Evolutionary conservation across 2,329 filamentous ascomycete species (phyloP).

Genomic region (Periconia sp.): DNA sequence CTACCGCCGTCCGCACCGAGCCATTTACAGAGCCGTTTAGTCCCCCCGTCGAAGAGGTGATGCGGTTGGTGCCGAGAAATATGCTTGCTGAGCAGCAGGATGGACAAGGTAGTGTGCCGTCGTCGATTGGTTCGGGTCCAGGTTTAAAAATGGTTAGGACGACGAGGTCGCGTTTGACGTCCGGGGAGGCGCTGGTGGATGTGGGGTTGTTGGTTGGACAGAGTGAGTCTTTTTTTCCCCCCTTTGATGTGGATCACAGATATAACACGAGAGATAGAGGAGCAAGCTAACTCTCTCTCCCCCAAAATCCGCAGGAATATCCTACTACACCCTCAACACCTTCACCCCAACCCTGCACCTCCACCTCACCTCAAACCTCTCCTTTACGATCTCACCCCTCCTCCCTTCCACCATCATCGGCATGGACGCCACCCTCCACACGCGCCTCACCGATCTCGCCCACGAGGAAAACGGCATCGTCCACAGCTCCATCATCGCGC

Average conservation of each 20-base stretch:
- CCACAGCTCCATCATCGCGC: conserved; percentile 15
- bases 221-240: conserved; percentile 12
- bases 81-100: no score
- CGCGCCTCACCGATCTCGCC: conserved; percentile 28
- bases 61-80: background rate
- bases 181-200: conserved; percentile 8
- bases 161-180: conserved; percentile 10
- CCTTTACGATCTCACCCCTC: conserved; percentile 23
- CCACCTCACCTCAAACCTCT: conserved; percentile 32
- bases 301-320: no score
- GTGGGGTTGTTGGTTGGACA: conserved; percentile 20
- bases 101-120: background rate
- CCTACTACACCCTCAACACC: conserved; percentile 30
- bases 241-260: background rate
- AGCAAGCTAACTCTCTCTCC: no score
- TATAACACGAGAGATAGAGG: no score
- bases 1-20: conserved; percentile 21
- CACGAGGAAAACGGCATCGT: conserved; percentile 29
- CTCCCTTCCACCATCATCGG: conserved; percentile 18
- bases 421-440: conserved; percentile 27
- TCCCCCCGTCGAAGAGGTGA: background rate
- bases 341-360: conserved; percentile 34
- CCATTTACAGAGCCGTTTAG: background rate
- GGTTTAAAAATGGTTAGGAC: background rate
- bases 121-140: background rate